A percentile compares a stretch with the other conserved stretches of the same genome.
These are phyloP conservation scores for Phytophthora pluvialis DNA, from an alignment of 352 stramenopile genomes.

Conservation along the genomic window DNA sequence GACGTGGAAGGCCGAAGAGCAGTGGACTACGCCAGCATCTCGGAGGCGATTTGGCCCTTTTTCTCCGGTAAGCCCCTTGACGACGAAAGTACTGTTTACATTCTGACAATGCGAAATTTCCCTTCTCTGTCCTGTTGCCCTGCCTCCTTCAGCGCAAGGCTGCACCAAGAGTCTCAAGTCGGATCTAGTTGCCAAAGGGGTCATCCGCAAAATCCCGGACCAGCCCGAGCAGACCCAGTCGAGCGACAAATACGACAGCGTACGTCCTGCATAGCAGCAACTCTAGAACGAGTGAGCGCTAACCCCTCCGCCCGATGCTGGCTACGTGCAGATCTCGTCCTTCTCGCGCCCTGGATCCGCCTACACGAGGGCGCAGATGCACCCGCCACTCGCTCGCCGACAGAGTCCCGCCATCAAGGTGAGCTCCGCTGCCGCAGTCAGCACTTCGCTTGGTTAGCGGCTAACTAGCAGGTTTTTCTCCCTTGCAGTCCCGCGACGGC, in stretches of 20 bases:
- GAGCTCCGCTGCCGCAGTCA: neutral
- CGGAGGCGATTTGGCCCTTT: slow-evolving; percentile 74
- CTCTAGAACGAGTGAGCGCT: neutral
- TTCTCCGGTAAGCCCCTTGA: slow-evolving; percentile 47
- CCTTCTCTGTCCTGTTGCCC: neutral
- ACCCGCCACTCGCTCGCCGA: slow-evolving; percentile 52
- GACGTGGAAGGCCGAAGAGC: slow-evolving; percentile 56
- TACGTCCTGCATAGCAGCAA: slow-evolving; percentile 22
- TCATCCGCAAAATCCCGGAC: slow-evolving; percentile 70
- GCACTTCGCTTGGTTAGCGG: neutral
- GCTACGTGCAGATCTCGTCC: slow-evolving; percentile 57
- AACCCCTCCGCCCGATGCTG: neutral
- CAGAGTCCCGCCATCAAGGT: slow-evolving; percentile 58
- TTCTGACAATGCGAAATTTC: too few species aligned
- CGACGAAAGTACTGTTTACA: too few species aligned
- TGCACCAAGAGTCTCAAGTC: slow-evolving; percentile 60
- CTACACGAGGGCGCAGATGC: slow-evolving; percentile 69
- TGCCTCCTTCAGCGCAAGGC: slow-evolving; percentile 41
- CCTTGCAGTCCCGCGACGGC: slow-evolving; percentile 52
- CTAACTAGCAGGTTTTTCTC: neutral
- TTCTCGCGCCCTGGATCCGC: slow-evolving; percentile 80
- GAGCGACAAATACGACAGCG: slow-evolving; percentile 60
- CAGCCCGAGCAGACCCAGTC: slow-evolving; percentile 49
- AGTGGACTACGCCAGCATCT: slow-evolving; percentile 78
- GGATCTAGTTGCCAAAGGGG: slow-evolving; percentile 62